Base-by-base conservation (phyloP, 1,139 yeast species). In the Blastobotrys proliferans region DNA sequence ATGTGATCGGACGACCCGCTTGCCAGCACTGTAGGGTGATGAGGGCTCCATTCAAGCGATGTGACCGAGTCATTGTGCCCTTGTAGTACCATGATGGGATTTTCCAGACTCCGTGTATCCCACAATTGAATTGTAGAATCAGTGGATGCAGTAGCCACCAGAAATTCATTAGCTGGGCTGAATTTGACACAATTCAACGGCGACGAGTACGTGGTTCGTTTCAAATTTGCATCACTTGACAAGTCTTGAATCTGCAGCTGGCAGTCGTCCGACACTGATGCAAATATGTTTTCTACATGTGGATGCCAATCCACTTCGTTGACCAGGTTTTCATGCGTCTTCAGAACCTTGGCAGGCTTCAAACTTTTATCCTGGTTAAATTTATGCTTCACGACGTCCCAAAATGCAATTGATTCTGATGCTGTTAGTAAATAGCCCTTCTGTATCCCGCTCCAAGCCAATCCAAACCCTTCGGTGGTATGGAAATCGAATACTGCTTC, bases 201-300 rank as follows among this genome's bases (percentile, higher is more conserved):
- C n/a, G 55, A 57, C 0, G 55, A 43, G 28, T 72, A 71, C 4
- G 48, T n/a, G 13, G 30, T 30, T 17, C 56, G 54, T 18, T 40
- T 40, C 21, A 34, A 40, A 25, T 28, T 28, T 13, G 29, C 25
- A 14, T 18, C 37, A 16, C 25, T 35, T 2, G 35, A 22, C 18
- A 76, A 62, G 58, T 88, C 97, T 54, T 77, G 82, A 32, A 88
- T 66, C 41, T 77, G 79, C 26, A 88, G 69, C 3, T 77, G 69
- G 45, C 74, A 74, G 57, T 83, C 94, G 58, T 85, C 94, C 6
- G 87, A 73, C 5, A 77, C 90, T 3, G 88, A 77, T 0, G 81
- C 94, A 59, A 85, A 79, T 20, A 83, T 53, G 2, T 69, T 63
- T 18, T 69, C 62, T 40, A 71, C 62, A 38, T 58, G 54, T 33